A percentile compares a stretch with the other conserved stretches of the same genome.
Conservation (phyloP, 192 early-diverging fungal species). For the Tieghemiomyces parasiticus region DNA sequence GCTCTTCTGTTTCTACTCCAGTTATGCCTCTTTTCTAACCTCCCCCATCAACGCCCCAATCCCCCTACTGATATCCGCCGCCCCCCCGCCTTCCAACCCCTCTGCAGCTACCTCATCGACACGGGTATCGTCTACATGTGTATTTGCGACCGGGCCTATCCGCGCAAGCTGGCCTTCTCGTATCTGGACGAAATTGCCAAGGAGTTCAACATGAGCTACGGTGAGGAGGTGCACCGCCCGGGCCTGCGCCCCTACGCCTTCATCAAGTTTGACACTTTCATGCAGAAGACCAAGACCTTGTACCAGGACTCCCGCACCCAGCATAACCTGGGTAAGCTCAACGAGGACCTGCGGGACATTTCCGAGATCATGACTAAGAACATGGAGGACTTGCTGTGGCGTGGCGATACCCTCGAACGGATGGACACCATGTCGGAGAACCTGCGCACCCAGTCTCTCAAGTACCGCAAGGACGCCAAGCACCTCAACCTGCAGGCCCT, state of each 20-base stretch:
- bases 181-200: conserved; percentile 90
- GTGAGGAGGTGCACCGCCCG: conserved; percentile 66
- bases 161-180: conserved; percentile 82
- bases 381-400: conserved; percentile 89
- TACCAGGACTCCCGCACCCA: conserved; percentile 93
- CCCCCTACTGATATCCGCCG: too few relatives aligned
- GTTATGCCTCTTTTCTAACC: too few relatives aligned
- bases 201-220: conserved; percentile 89
- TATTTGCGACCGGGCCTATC: conserved; percentile 87
- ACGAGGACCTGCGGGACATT: conserved; percentile 92
- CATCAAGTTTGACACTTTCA: conserved; percentile 96
- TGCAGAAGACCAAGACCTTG: conserved; percentile 93
- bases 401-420: conserved; percentile 70
- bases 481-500: conserved; percentile 77
- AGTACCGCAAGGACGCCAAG: conserved; percentile 78
- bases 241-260: conserved; percentile 91
- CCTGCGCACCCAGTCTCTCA: conserved; percentile 54
- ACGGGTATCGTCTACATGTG: conserved; percentile 86
- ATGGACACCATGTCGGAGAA: conserved; percentile 50
- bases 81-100: too few relatives aligned
- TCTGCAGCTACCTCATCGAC: conserved; percentile 76
- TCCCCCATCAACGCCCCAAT: too few relatives aligned
- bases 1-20: too few relatives aligned
- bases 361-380: conserved; percentile 97
- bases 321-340: conserved; percentile 79